phyloP scores from a whole-genome alignment of 2,329 filamentous ascomycete genomes.

The Microcera coccophila region DNA sequence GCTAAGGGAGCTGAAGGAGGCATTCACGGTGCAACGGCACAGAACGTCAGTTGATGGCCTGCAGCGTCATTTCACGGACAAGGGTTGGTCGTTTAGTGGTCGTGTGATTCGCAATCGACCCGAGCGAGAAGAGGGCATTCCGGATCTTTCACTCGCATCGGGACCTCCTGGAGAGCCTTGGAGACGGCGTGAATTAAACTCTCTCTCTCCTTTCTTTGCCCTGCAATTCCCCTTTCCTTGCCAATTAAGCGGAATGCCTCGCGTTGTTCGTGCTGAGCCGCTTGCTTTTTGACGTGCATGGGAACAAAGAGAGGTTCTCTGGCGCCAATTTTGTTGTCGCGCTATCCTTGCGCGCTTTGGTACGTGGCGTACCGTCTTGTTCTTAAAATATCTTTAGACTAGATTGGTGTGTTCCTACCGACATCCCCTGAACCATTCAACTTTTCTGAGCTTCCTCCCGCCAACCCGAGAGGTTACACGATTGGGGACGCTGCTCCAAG shows the following conservation, averaged over 20 bases:
- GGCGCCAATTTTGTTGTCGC: constrained; percentile 1
- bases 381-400: constrained; percentile 17
- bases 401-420: constrained; percentile 5
- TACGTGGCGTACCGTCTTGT: constrained; percentile 7
- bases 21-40: too few relatives aligned
- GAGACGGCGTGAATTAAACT: background rate
- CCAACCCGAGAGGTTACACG: background rate
- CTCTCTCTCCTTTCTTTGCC: background rate
- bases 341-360: constrained; percentile 9
- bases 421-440: background rate
- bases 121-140: background rate
- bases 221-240: too few relatives aligned
- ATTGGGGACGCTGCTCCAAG: background rate
- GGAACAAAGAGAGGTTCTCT: constrained; percentile 1
- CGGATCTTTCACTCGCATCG: background rate
- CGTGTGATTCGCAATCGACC: background rate
- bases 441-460: too few relatives aligned
- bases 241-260: too few relatives aligned
- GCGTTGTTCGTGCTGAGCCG: too few relatives aligned
- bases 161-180: background rate
- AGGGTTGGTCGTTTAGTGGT: background rate
- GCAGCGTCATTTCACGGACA: too few relatives aligned
- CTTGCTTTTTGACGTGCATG: too few relatives aligned
- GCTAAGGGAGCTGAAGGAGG: too few relatives aligned
- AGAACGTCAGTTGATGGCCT: too few relatives aligned